These are phyloP conservation scores for Coniosporium tulheliwenetii DNA, from an alignment of 2,329 filamentous ascomycete species.

Conservation along the genomic window DNA sequence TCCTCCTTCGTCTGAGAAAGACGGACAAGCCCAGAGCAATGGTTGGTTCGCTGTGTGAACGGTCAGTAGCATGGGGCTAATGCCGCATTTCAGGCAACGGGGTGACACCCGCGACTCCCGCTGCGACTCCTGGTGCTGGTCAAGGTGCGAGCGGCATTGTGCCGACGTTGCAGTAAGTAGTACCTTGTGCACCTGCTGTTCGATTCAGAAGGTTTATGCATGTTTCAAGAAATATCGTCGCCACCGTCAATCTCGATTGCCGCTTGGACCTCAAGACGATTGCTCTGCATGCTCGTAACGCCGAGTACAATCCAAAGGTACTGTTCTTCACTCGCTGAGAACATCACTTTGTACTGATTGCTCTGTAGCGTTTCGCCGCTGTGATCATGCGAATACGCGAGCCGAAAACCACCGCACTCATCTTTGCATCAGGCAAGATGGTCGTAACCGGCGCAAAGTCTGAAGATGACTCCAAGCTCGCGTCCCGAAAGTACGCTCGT, in stretches of 20 bases:
- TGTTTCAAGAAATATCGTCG: conserved; percentile 83
- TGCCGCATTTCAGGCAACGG: conserved; percentile 50
- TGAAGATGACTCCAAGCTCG: conserved; percentile 94
- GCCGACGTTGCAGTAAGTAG: conserved; percentile 93
- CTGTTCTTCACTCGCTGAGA: conserved; percentile 15
- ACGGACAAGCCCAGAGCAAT: conserved; percentile 36
- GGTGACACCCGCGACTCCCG: conserved; percentile 80
- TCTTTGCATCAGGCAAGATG: conserved; percentile 99
- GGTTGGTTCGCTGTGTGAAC: conserved; percentile 26
- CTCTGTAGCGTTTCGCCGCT: conserved; percentile 78
- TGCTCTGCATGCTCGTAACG: conserved; percentile 91
- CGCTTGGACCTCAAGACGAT: conserved; percentile 98
- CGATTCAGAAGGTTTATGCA: conserved; percentile 32
- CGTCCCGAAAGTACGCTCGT: conserved; percentile 91
- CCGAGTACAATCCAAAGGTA: conserved; percentile 98
- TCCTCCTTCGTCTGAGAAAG: conserved; percentile 59
- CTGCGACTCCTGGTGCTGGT: conserved; percentile 73
- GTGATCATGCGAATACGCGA: conserved; percentile 99
- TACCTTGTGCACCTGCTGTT: conserved; percentile 13
- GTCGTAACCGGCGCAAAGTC: conserved; percentile 96
- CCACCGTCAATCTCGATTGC: conserved; percentile 95
- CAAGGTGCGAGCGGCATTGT: conserved; percentile 79
- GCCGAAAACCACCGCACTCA: conserved; percentile 93
- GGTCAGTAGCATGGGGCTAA: conserved; percentile 40
- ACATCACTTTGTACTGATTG: conserved; percentile 17